Evolutionary conservation across 192 early-diverging fungal species (phyloP).

Genomic region (Coemansia sp.): DNA sequence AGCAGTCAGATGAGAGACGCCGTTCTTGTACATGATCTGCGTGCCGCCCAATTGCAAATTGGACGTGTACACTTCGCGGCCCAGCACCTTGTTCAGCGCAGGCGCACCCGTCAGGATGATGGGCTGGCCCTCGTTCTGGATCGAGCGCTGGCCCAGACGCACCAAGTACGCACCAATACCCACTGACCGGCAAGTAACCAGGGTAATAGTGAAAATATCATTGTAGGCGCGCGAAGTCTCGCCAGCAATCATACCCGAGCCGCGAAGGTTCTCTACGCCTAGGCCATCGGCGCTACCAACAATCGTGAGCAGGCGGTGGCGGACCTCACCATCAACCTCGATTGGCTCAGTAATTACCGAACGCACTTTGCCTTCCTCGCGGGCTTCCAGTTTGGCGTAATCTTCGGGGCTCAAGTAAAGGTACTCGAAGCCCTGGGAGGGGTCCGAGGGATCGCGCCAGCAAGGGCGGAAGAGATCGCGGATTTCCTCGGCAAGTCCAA

Average conservation of each 20-base stretch:
- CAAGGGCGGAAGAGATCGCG: slow-evolving; percentile 81
- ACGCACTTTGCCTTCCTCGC: slow-evolving; percentile 61
- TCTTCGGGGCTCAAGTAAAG: slow-evolving; percentile 83
- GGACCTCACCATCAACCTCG: slow-evolving; percentile 68
- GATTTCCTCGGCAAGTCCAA: slow-evolving; percentile 95
- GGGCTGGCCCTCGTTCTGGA: slow-evolving; percentile 98
- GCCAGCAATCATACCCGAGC: slow-evolving; percentile 96
- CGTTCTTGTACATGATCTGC: slow-evolving; percentile 99
- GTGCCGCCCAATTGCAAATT: slow-evolving; percentile 98
- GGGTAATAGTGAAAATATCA: slow-evolving; percentile 95
- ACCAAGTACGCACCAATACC: slow-evolving; percentile 99
- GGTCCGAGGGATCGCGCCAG: slow-evolving; percentile 82
- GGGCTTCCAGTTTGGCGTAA: slow-evolving; percentile 64
- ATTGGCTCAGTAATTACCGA: slow-evolving; percentile 74
- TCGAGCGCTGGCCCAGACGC: slow-evolving; percentile 93
- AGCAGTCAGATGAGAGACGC: slow-evolving; percentile 95
- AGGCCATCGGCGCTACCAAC: slow-evolving; percentile 87
- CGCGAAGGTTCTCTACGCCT: slow-evolving; percentile 96
- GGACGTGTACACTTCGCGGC: slow-evolving; percentile 96
- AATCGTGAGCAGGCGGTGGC: slow-evolving; percentile 83
- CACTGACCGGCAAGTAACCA: slow-evolving; percentile 97
- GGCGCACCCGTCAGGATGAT: slow-evolving; percentile 98
- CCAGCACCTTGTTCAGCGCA: slow-evolving; percentile 97
- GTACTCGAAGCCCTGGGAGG: slow-evolving; percentile 89
- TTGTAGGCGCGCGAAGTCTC: slow-evolving; percentile 94